Evolutionary conservation across 2,329 filamentous ascomycete genomes (phyloP), one percentile per base, ranked within the genome.

Genomic region (Tympanopsis confertula): DNA sequence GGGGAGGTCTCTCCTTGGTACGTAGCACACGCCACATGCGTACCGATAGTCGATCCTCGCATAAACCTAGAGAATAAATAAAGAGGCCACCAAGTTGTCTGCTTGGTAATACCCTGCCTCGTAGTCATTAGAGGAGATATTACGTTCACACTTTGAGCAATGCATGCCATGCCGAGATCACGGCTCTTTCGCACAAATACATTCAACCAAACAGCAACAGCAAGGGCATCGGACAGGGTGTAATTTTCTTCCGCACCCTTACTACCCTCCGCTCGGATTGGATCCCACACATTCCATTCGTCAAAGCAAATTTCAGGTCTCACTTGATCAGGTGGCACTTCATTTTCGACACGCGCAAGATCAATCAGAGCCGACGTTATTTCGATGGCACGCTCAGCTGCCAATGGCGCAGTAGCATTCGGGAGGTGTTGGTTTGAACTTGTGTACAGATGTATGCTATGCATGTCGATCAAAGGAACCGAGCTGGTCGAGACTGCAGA

Each of bases 241-340:
- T 87, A 85, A 48, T 58, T 62, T 52, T 87, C 82, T 57, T 87
- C 82, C 4, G 78, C 83, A 13, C 83, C 83, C 42, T 71, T 55
- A 47, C 82, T 75, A 13, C 83, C 83, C 0, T 79, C 79, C 0
- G 82, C 82, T 5, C 82, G 72, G 38, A 68, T 64, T 1, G 81
- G 79, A 47, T 86, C 81, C 82, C 82, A 88, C 5, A 87, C 82
- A 53, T 87, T 88, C 83, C 83, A 87, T 57, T 87, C 82, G 52
- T 88, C 83, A 52, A 87, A 87, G 64, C 82, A 87, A 53, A 88
- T 85, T 37, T 69, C 80, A 35, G 75, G 79, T 3, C 70, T 63
- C 3, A 72, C 70, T n/a, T 78, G 71, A 0, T 64, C 61, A 0
- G 68, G 59, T 0, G 78, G 69, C 0, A 81, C 68, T 29, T 63